Evolutionary conservation across 2,329 filamentous ascomycete genomes (phyloP), one percentile per base, ranked within the genome.

Genomic region (Fusarium compactum): DNA sequence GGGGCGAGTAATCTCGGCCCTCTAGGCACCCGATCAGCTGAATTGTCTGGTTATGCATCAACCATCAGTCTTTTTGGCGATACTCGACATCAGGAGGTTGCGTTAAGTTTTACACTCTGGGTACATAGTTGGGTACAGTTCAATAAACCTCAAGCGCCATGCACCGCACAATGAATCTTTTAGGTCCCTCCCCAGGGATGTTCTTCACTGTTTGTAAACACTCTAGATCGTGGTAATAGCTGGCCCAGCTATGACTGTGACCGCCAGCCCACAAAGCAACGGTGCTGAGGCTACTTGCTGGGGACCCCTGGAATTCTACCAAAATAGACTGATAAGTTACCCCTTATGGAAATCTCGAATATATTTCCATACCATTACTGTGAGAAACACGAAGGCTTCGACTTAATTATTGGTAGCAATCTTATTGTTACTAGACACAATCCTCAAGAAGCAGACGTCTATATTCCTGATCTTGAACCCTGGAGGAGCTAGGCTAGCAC

Each of bases 1-100:
- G 66, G 69, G 62, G 53, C 52, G 44, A 63, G 70, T 62, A 75
- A 74, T 74, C 59, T 75, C 70, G 69, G 70, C 38, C 43, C 20
- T 69, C 56, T 58, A 70, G 59, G 68, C 72, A 50, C 41, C 62
- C 48, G 50, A 54, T 43, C 54, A 59, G 30, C 40, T 29, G n/a
- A n/a, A 52, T 30, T 45, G 53, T 61, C 22, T 51, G 34, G 29
- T 38, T 30, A 63, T 60, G 53, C 41, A 47, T 25, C 8, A 34
- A 58, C 40, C 40, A 64, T 67, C 62, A 59, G 46, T 34, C 53
- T 38, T 45, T 43, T 20, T 38, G 34, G 18, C 18, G 38, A 43
- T 29, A 50, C 47, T 20, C 22, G 20, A 29, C 10, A 12, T 38
- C 16, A 34, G 22, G 16, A 18, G 10, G 18, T 38, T 51, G 48